Evolutionary conservation across 139 green algal genomes (phyloP), one percentile per base, ranked within the genome.

Genomic region (Bryopsis sp.): DNA sequence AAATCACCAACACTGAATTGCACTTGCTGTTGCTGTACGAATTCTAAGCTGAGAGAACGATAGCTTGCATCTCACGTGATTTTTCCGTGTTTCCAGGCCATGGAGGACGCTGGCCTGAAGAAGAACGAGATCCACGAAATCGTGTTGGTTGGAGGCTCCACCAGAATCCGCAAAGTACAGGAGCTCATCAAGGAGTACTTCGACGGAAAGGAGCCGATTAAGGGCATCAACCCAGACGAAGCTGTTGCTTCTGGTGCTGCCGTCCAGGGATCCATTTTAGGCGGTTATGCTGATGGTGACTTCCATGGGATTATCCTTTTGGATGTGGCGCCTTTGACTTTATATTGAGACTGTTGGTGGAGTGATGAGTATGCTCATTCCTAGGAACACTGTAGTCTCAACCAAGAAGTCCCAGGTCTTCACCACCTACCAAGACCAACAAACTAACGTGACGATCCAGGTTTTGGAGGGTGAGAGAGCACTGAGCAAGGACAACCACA

Each of bases 381-480:
- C 83, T 32, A 81, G 92, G 70, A 96, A 97, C 86, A 91, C 83
- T 38, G 82, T 85, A 31, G 88, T 76, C 39, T 94, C 94, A 66
- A 98, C 94, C 72, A 98, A 98, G 86, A 99, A 99, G 84, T 86
- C 72, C 33, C 92, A 98, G 88, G 88, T 84, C 32, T 99, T 99
- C 89, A 95, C 93, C 74, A 99, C 94, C 5, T 97, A 97, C 85
- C 84, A 95, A 80, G 94, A 99, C 80, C 78, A 98, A 63, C 94
- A 99, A 81, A 83, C 79, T 39, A 92, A 83, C 22, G 89, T 95
- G 64, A 86, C 80, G 38, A 96, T 96, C 72, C 80, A 95, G 84
- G 88, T 94, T 39, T 92, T 81, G 70, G 84, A 93, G 81, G 89
- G 91, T 37, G 91, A 97, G 85, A 88, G 91, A 39, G 79, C 88